A percentile compares a stretch with the other conserved stretches of the same genome.
Evolutionary conservation across 495 filamentous ascomycete species (phyloP).

Genomic region (Cenococcum geophilum): DNA sequence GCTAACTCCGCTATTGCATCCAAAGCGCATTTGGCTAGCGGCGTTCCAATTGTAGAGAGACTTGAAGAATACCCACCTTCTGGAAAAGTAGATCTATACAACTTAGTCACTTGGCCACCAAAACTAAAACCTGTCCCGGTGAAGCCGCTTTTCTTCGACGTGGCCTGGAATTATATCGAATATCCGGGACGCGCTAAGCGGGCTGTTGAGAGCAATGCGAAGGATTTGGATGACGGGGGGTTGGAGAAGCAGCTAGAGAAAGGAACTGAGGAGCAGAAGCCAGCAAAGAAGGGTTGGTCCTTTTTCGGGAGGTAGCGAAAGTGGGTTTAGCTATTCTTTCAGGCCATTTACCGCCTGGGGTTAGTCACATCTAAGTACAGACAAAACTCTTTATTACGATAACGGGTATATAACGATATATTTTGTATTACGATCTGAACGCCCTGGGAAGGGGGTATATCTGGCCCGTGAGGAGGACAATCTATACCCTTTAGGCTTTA

Average conservation of each 20-base stretch:
- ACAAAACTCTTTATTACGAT: too few species aligned
- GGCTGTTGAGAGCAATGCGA: conserved; percentile 19
- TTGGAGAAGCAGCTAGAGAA: conserved; percentile 29
- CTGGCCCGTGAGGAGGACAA: too few species aligned
- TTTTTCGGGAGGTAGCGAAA: conserved; percentile 65
- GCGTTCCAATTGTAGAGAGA: conserved; percentile 58
- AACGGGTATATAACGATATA: too few species aligned
- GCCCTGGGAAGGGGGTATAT: too few species aligned
- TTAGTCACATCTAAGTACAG: too few species aligned
- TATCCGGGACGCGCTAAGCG: conserved; percentile 61
- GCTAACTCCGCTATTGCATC: conserved; percentile 35
- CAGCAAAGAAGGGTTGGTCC: conserved; percentile 78
- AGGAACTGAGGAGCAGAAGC: conserved; percentile 45
- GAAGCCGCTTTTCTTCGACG: conserved; percentile 93
- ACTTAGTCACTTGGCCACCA: conserved; percentile 83
- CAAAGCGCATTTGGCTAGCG: conserved; percentile 30
- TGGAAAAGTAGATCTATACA: conserved; percentile 54
- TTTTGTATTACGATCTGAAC: too few species aligned
- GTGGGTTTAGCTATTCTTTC: too few species aligned
- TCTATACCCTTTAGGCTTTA: too few species aligned
- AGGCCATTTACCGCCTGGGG: too few species aligned
- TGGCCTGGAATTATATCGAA: conserved; percentile 96
- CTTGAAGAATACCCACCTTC: conserved; percentile 66
- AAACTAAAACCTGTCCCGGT: conserved; percentile 76
- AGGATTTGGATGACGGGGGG: conserved; percentile 29